phyloP scores from a whole-genome alignment of 805 yeast species.

The Candida sonorensis region DNA sequence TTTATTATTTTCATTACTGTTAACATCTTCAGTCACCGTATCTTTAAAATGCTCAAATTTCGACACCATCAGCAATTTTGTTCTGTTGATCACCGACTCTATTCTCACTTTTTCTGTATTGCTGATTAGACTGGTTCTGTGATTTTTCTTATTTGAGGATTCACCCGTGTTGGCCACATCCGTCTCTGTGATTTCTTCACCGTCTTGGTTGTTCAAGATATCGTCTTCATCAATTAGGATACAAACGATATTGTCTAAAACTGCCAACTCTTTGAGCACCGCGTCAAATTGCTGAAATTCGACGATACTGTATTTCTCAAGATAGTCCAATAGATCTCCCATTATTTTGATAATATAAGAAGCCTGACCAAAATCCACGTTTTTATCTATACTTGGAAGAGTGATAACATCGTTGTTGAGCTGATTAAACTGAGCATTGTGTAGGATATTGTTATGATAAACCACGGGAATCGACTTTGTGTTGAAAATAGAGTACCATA shows the following conservation, averaged over 20 bases:
- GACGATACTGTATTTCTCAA: constrained; percentile 32
- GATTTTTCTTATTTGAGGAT: neutral
- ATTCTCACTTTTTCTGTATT: constrained; percentile 30
- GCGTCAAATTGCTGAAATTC: constrained; percentile 17
- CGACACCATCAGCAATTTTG: constrained; percentile 21
- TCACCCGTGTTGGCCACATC: neutral
- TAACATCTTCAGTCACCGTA: neutral
- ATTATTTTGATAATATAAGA: constrained; percentile 56
- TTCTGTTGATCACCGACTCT: constrained; percentile 25
- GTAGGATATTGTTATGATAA: constrained; percentile 18
- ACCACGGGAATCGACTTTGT: constrained; percentile 23
- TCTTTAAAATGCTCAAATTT: constrained; percentile 24
- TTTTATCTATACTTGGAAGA: constrained; percentile 9
- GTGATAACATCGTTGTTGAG: neutral
- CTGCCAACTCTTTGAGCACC: constrained; percentile 17
- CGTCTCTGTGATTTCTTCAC: too few relatives aligned
- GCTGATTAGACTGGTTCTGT: constrained; percentile 12
- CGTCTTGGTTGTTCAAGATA: too few relatives aligned
- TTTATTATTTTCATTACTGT: constrained; percentile 5
- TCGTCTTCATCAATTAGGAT: constrained; percentile 25
- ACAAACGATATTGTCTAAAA: constrained; percentile 25
- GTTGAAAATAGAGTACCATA: constrained; percentile 53
- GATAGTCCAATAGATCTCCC: constrained; percentile 60
- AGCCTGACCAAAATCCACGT: constrained; percentile 46
- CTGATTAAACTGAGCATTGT: neutral